Percentiles rank a stretch among this genome's conserved stretches.
Conservation (phyloP, 768 basidiomycete species). For the Amanita rimosa region DNA sequence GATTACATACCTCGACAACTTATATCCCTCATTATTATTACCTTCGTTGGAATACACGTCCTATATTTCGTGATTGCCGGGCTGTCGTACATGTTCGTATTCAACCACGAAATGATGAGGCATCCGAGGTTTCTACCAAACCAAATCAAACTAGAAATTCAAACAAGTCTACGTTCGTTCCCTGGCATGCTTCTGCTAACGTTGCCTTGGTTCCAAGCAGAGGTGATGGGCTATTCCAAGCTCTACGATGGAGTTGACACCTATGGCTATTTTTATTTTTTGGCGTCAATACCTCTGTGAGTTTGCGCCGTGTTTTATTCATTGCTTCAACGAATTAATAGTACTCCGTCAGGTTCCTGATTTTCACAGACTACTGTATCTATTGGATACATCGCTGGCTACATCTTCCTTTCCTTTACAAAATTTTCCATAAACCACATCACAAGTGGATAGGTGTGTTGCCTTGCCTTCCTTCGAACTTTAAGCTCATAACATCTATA, state of each 20-base stretch:
- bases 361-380: constrained; percentile 77
- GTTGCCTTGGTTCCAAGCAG: constrained; percentile 88
- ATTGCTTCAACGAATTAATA: constrained; percentile 3
- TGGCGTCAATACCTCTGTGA: constrained; percentile 60
- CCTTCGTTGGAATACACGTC: constrained; percentile 68
- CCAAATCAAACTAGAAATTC: constrained; percentile 78
- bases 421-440: constrained; percentile 90
- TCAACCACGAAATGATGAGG: constrained; percentile 91
- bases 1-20: constrained; percentile 75
- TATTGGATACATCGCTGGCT: constrained; percentile 96
- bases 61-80: constrained; percentile 89
- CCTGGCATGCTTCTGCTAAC: constrained; percentile 78
- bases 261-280: constrained; percentile 67
- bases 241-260: constrained; percentile 73
- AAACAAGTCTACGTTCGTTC: constrained; percentile 61
- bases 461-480: neutral
- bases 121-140: constrained; percentile 91
- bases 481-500: constrained; percentile 17
- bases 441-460: constrained; percentile 89
- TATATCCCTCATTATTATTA: constrained; percentile 58
- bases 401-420: constrained; percentile 82
- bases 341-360: constrained; percentile 15
- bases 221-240: constrained; percentile 75
- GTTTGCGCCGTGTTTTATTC: constrained; percentile 15
- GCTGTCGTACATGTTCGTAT: constrained; percentile 74